phyloP scores from a whole-genome alignment of 495 filamentous ascomycete species.

The Ramalina peruviana region DNA sequence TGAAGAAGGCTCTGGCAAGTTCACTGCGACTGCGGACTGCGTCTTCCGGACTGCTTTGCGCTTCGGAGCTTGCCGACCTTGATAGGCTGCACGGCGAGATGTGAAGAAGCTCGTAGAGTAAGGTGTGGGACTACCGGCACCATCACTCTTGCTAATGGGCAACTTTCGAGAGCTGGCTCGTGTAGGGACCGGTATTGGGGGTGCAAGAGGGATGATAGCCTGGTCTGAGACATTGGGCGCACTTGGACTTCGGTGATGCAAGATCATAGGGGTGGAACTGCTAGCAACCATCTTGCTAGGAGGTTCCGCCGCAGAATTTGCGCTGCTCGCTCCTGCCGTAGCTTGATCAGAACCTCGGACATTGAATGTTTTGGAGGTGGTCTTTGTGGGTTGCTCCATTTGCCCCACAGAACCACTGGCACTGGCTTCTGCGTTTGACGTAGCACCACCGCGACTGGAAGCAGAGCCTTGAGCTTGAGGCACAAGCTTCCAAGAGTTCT shows the following conservation, averaged over 20 bases:
- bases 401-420: background rate
- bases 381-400: background rate
- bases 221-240: constrained; percentile 43
- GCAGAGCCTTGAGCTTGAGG: constrained; percentile 3
- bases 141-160: constrained; percentile 58
- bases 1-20: constrained; percentile 27
- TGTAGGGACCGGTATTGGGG: constrained; percentile 83
- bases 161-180: constrained; percentile 75
- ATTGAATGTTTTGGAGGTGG: constrained; percentile 9
- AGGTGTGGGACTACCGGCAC: constrained; percentile 65
- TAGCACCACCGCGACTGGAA: background rate
- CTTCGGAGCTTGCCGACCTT: constrained; percentile 18
- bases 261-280: constrained; percentile 53
- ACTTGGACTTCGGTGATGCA: constrained; percentile 61
- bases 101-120: constrained; percentile 32
- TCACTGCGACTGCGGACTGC: constrained; percentile 63
- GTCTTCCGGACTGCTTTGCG: constrained; percentile 56
- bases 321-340: too few species aligned
- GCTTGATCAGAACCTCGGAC: background rate
- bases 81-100: constrained; percentile 20
- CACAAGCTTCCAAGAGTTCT: constrained; percentile 18
- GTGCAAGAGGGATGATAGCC: constrained; percentile 31
- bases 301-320: too few species aligned
- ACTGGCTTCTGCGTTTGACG: background rate
- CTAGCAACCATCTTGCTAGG: constrained; percentile 39